phyloP scores from a whole-genome alignment of 176 grass and related monocot species.

The Chrysopogon serrulatus region DNA sequence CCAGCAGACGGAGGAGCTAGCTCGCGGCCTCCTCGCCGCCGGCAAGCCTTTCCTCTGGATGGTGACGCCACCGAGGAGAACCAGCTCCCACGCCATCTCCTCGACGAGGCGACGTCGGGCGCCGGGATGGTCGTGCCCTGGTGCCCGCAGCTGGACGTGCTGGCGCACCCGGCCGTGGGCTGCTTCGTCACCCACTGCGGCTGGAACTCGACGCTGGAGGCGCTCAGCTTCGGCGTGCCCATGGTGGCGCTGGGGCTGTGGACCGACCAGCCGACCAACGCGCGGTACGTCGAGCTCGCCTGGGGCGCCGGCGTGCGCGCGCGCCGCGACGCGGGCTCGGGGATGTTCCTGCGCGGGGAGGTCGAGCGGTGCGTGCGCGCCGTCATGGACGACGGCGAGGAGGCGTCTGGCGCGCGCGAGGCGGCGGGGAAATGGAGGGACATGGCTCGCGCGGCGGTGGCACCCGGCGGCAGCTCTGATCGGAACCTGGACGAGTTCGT shows the following conservation, averaged over 20 bases:
- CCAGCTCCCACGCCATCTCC: constrained; percentile 24
- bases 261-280: constrained; percentile 55
- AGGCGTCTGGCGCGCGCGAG: not conserved
- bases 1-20: constrained; percentile 48
- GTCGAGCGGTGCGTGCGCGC: constrained; percentile 17
- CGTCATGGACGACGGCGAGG: not conserved
- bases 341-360: not conserved
- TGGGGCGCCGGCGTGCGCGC: constrained; percentile 33
- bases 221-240: constrained; percentile 48
- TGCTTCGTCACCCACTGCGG: constrained; percentile 81
- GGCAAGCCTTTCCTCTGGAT: constrained; percentile 61
- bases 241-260: constrained; percentile 40
- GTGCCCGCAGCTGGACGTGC: constrained; percentile 59
- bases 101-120: constrained; percentile 7
- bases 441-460: not conserved
- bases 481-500: constrained; percentile 16
- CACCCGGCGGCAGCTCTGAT: not conserved
- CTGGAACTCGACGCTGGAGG: no score
- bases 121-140: constrained; percentile 41
- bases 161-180: constrained; percentile 47
- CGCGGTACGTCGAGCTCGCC: constrained; percentile 23
- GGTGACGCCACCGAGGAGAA: constrained; percentile 32
- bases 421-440: not conserved
- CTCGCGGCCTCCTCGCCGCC: constrained; percentile 26
- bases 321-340: not conserved